These are phyloP conservation scores for Tetrahymena thermophila DNA, from an alignment of 73 alveolate genomes.

Conservation along the genomic window DNA sequence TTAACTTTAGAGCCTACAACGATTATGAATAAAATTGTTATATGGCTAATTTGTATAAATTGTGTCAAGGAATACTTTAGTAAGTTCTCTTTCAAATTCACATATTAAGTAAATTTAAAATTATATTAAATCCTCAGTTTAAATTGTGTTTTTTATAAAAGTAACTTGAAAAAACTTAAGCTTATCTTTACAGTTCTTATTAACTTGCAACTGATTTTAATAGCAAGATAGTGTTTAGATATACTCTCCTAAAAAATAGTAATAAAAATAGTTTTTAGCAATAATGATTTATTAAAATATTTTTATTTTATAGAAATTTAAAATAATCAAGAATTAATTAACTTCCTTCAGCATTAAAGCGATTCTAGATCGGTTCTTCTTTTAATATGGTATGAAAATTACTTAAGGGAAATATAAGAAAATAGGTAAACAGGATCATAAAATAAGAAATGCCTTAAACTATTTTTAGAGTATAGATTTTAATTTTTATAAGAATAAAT, in stretches of 20 bases:
- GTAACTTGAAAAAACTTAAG: background rate
- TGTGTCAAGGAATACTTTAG: background rate
- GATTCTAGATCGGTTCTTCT: background rate
- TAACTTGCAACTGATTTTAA: background rate
- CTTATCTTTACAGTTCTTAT: background rate
- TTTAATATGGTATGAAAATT: background rate
- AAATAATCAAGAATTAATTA: background rate
- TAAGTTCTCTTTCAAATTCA: background rate
- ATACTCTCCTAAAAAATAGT: background rate
- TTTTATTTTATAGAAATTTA: background rate
- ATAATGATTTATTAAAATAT: no score
- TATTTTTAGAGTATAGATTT: background rate
- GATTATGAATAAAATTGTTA: background rate
- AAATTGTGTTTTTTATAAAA: background rate
- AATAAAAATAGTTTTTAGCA: background rate
- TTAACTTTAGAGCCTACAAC: background rate
- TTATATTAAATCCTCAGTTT: background rate
- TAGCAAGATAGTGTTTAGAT: background rate
- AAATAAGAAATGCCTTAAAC: background rate
- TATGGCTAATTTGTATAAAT: background rate
- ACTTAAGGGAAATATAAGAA: background rate
- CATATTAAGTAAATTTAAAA: background rate
- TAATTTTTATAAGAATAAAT: no score
- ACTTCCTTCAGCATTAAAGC: background rate
- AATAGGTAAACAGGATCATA: background rate